These are phyloP conservation scores for Ustilago vetiveriae DNA, from an alignment of 1,284 basidiomycete genomes.

Conservation along the genomic window DNA sequence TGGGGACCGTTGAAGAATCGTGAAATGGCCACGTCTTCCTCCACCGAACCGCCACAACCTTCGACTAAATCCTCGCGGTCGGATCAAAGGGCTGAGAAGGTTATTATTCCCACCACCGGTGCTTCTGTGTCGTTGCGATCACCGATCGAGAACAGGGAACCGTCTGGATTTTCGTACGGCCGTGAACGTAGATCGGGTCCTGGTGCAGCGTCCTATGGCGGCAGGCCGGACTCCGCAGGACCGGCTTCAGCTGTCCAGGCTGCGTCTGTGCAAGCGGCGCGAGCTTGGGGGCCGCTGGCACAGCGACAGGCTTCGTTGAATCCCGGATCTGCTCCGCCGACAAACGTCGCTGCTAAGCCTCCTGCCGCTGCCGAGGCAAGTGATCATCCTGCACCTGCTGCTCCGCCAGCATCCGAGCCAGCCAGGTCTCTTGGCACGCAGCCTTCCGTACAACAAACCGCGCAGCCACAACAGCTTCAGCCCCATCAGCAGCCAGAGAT, in stretches of 20 bases:
- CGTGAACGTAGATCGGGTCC: constrained; percentile 29
- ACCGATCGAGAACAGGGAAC: constrained; percentile 36
- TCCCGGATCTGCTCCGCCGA: constrained; percentile 30
- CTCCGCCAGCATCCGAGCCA: constrained; percentile 11
- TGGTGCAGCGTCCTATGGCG: constrained; percentile 19
- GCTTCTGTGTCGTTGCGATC: constrained; percentile 48
- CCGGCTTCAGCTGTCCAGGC: constrained; percentile 16
- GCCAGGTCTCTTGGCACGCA: constrained; percentile 6
- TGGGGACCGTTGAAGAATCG: constrained; percentile 34
- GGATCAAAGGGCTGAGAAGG: constrained; percentile 40
- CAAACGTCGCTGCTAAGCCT: constrained; percentile 10
- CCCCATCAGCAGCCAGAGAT: constrained; percentile 9
- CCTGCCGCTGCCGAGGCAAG: constrained; percentile 10
- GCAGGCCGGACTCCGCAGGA: constrained; percentile 18
- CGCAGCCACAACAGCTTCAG: constrained; percentile 7
- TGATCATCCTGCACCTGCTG: constrained; percentile 5
- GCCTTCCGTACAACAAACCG: constrained; percentile 6
- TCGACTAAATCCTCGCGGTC: constrained; percentile 24
- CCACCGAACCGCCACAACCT: constrained; percentile 16
- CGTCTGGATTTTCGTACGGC: constrained; percentile 21
- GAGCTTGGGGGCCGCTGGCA: constrained; percentile 64
- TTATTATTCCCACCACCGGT: constrained; percentile 44
- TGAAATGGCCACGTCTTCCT: constrained; percentile 14
- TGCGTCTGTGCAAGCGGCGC: constrained; percentile 22
- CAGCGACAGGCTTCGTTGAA: constrained; percentile 52